phyloP scores from a whole-genome alignment of 2,329 filamentous ascomycete genomes.

The Penicillium rolfsii region DNA sequence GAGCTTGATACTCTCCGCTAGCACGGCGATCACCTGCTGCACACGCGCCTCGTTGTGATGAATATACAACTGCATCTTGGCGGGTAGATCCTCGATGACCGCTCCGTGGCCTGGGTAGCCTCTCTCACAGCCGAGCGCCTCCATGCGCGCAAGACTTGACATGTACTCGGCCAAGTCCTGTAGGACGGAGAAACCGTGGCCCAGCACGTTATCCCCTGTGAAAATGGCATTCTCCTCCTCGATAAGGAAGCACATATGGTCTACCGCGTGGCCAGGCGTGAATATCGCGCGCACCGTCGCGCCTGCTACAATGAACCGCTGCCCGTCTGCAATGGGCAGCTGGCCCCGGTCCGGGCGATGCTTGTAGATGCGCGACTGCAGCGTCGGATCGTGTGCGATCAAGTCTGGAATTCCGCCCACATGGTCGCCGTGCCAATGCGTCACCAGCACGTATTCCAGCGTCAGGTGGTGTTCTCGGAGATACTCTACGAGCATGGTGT shows the following conservation, averaged over 20 bases:
- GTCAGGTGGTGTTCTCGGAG: slow-evolving; percentile 31
- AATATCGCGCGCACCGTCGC: slow-evolving; percentile 48
- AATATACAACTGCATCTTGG: slow-evolving; percentile 7
- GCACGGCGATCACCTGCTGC: slow-evolving; percentile 9
- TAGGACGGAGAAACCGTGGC: slow-evolving; percentile 54
- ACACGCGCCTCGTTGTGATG: slow-evolving; percentile 46
- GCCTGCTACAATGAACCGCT: slow-evolving; percentile 44
- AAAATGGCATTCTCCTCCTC: slow-evolving; percentile 76
- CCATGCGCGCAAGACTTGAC: slow-evolving; percentile 40
- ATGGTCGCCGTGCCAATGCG: slow-evolving; percentile 53
- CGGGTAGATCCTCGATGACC: slow-evolving; percentile 39
- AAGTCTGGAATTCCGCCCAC: slow-evolving; percentile 49
- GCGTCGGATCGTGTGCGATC: slow-evolving; percentile 35
- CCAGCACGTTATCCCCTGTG: slow-evolving; percentile 78
- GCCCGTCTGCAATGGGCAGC: slow-evolving; percentile 42
- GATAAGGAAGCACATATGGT: slow-evolving; percentile 76
- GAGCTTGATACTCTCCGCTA: slow-evolving; percentile 23
- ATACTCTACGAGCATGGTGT: slow-evolving; percentile 25
- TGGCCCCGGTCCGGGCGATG: slow-evolving; percentile 37
- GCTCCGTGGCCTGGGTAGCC: slow-evolving; percentile 54
- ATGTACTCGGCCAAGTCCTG: slow-evolving; percentile 47
- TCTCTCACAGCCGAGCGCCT: slow-evolving; percentile 36
- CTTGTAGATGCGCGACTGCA: slow-evolving; percentile 42
- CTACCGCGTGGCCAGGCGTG: slow-evolving; percentile 70
- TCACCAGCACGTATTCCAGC: slow-evolving; percentile 50